Evolutionary conservation across 2,329 filamentous ascomycete genomes (phyloP).

Genomic region (Anisogramma anomala): DNA sequence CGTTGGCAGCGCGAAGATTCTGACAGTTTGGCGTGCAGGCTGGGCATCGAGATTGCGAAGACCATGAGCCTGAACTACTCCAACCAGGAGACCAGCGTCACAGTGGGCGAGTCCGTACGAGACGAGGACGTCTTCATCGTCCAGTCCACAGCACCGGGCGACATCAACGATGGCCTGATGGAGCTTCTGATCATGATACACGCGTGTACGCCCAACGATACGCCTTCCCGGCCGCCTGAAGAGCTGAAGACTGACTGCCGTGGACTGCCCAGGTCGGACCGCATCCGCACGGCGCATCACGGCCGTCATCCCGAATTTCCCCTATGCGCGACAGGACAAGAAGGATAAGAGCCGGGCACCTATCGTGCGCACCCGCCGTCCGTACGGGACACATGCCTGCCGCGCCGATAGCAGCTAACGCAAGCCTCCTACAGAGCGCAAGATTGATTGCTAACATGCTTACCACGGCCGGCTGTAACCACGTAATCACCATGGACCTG

Average conservation of each 20-base stretch:
- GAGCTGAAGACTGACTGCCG: background rate
- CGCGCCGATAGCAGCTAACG: background rate
- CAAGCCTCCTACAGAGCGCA: conserved; percentile 41
- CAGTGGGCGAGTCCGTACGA: conserved; percentile 88
- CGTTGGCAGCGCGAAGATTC: background rate
- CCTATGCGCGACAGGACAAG: conserved; percentile 79
- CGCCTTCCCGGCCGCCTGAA: background rate
- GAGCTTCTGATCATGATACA: conserved; percentile 98
- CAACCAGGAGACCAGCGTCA: conserved; percentile 80
- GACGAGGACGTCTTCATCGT: conserved; percentile 98
- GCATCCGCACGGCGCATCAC: conserved; percentile 84
- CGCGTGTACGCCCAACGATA: conserved; percentile 48
- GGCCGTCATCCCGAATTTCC: conserved; percentile 90
- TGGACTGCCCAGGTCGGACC: conserved; percentile 27
- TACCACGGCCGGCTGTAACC: conserved; percentile 70
- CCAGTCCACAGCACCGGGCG: conserved; percentile 86
- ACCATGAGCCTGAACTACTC: conserved; percentile 75
- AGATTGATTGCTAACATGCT: conserved; percentile 97
- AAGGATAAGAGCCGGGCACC: conserved; percentile 68
- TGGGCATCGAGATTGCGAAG: conserved; percentile 67
- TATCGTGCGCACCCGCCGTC: conserved; percentile 35
- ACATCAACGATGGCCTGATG: conserved; percentile 98
- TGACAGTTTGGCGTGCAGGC: conserved; percentile 31
- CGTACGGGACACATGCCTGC: background rate
- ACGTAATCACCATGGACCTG: conserved; percentile 90